Evolutionary conservation across 257 asterid species (phyloP).

Genomic region (Avicennia marina): DNA sequence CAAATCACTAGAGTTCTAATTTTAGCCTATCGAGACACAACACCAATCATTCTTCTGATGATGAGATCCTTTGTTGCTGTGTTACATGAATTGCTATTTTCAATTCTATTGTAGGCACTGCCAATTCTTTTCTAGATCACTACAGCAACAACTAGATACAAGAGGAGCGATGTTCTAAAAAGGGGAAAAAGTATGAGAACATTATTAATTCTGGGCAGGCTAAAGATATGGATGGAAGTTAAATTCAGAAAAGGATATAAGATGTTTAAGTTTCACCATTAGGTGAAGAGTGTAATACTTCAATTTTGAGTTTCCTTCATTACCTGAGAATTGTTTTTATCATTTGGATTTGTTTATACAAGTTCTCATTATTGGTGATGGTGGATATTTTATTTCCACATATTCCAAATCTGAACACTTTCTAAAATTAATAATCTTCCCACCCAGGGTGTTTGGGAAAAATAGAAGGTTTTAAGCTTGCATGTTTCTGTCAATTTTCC

Average conservation of each 20-base stretch:
- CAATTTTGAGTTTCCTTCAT: too few relatives aligned
- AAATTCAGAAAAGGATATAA: too few relatives aligned
- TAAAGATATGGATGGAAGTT: too few relatives aligned
- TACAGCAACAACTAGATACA: not conserved
- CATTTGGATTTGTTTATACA: too few relatives aligned
- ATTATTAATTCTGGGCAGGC: not conserved
- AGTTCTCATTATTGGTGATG: too few relatives aligned
- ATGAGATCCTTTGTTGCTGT: not conserved
- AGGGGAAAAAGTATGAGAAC: not conserved
- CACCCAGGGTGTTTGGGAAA: too few relatives aligned
- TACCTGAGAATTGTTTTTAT: too few relatives aligned
- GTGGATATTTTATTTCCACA: too few relatives aligned
- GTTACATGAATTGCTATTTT: not conserved
- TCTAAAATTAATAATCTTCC: too few relatives aligned
- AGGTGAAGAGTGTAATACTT: too few relatives aligned
- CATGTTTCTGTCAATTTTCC: not conserved
- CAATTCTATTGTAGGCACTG: not conserved
- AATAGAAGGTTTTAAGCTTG: not conserved
- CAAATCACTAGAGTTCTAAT: not conserved
- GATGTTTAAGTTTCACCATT: too few relatives aligned
- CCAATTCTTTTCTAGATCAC: not conserved
- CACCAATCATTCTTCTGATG: not conserved
- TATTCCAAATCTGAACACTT: not conserved
- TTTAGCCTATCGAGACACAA: not conserved
- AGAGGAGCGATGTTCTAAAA: not conserved